These are phyloP conservation scores for Sphaerulina musiva DNA, from an alignment of 2,329 filamentous ascomycete species.

Conservation along the genomic window DNA sequence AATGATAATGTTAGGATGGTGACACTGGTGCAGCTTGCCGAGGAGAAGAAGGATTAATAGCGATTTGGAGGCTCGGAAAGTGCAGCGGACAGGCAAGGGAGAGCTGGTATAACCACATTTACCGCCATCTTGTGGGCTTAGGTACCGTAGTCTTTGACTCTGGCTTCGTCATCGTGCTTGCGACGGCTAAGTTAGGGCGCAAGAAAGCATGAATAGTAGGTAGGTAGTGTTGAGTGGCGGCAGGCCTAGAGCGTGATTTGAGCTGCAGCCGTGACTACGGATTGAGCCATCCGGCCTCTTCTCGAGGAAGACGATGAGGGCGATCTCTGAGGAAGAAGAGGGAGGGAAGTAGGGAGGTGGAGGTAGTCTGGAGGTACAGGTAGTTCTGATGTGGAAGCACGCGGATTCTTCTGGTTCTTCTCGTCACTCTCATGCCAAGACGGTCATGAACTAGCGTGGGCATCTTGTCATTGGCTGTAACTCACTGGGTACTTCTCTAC, in stretches of 20 bases:
- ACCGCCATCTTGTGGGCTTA: not conserved
- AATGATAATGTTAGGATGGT: no score
- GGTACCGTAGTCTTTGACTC: not conserved
- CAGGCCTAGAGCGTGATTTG: not conserved
- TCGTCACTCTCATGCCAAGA: not conserved
- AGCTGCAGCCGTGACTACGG: not conserved
- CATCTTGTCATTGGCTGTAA: not conserved
- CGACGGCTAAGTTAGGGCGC: not conserved
- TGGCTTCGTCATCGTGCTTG: conserved; percentile 4
- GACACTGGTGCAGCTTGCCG: no score
- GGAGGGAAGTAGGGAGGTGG: not conserved
- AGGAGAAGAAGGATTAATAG: no score
- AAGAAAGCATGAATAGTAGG: not conserved
- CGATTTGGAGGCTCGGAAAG: no score
- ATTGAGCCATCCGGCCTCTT: no score
- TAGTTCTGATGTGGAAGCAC: not conserved
- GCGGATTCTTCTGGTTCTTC: not conserved
- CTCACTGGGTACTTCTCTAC: not conserved
- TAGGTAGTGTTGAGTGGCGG: not conserved
- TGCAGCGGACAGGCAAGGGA: no score
- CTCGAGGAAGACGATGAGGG: no score
- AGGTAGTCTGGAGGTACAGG: not conserved
- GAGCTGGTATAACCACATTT: no score
- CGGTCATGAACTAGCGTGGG: not conserved
- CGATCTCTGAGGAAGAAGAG: not conserved